Base-by-base conservation (phyloP, 441 rosid genomes). In the Mallotus repandus region DNA sequence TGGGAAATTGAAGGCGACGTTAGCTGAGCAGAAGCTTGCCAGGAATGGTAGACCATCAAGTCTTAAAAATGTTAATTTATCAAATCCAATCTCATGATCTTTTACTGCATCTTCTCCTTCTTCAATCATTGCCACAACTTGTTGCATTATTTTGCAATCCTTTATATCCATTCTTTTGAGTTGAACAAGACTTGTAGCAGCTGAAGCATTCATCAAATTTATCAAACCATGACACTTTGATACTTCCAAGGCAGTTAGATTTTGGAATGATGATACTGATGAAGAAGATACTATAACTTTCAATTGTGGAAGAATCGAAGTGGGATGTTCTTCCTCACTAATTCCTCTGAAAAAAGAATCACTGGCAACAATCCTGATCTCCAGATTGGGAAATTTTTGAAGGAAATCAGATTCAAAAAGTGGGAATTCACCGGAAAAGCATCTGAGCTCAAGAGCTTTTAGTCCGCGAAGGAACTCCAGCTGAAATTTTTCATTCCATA, bases 71-170 rank as follows among this genome's bases (percentile, higher is more conserved):
- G 49, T 18, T 38, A 84, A 68, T 18, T 67, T 62, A 5, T 29
- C 21, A 61, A 86, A 82, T 25, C 9, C 5, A n/a, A 81, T 78
- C 22, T 77, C 78, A 29, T 76, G 41, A 38, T 38, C 70, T 5
- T 16, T 19, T 9, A 3, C 48, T 58, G 16, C 62, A 41, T 54
- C 48, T 56, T 52, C 72, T 1, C 74, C 78, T 11, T 21, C 41
- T 38, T 38, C 41, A 5, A 7, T 38, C 41, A 4, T 22, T 10
- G 62, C 38, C n/a, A 81, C 22, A n/a, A 82, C 54, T 29, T 76
- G 57, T 69, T 56, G 54, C 8, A 79, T 25, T 68, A 41, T 64
- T 13, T 52, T 9, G 45, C 86, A 83, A 6, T 70, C 69, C 21
- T 11, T 16, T 43, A 81, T 18, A 9, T 11, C 66, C 81, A 84